These are phyloP conservation scores for Durotheca rogersii DNA, from an alignment of 495 filamentous ascomycete species.

Conservation along the genomic window DNA sequence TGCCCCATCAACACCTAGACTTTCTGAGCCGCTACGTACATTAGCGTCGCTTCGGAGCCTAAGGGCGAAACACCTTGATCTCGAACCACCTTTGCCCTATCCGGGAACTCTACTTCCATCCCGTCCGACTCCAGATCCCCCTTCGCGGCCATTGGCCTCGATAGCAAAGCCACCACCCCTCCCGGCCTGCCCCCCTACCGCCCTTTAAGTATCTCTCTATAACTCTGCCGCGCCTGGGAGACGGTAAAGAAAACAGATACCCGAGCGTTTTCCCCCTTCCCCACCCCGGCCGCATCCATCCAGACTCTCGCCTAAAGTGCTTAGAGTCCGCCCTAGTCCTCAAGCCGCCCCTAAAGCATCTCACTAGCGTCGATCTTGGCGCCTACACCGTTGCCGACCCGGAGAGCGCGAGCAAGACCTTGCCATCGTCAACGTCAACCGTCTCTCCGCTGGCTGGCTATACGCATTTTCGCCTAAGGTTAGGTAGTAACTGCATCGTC, in stretches of 20 bases:
- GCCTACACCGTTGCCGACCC: slow-evolving; percentile 2
- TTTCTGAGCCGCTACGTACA: slow-evolving; percentile 13
- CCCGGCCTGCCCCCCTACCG: too few species aligned
- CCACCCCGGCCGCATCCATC: slow-evolving; percentile 17
- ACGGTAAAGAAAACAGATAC: too few species aligned
- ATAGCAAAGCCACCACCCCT: too few species aligned
- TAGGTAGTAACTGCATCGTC: too few species aligned
- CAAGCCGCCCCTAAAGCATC: slow-evolving; percentile 3
- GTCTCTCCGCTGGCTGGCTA: not conserved
- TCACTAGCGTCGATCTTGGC: slow-evolving; percentile 15
- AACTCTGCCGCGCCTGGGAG: too few species aligned
- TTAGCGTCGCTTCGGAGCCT: slow-evolving; percentile 19
- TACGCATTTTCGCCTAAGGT: slow-evolving; percentile 17
- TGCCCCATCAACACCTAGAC: slow-evolving; percentile 9
- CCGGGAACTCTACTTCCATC: slow-evolving; percentile 20
- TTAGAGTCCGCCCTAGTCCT: slow-evolving; percentile 2
- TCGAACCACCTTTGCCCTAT: slow-evolving; percentile 25
- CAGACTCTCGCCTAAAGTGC: slow-evolving; percentile 4
- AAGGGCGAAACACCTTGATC: slow-evolving; percentile 24
- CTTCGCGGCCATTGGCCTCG: slow-evolving; percentile 11
- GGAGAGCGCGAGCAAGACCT: slow-evolving; percentile 3
- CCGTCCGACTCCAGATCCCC: slow-evolving; percentile 12
- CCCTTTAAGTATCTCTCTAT: too few species aligned
- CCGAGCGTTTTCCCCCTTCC: too few species aligned
- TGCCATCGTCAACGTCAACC: slow-evolving; percentile 26